Evolutionary conservation across 768 basidiomycete genomes (phyloP).

Genomic region (Auricularia sp.): DNA sequence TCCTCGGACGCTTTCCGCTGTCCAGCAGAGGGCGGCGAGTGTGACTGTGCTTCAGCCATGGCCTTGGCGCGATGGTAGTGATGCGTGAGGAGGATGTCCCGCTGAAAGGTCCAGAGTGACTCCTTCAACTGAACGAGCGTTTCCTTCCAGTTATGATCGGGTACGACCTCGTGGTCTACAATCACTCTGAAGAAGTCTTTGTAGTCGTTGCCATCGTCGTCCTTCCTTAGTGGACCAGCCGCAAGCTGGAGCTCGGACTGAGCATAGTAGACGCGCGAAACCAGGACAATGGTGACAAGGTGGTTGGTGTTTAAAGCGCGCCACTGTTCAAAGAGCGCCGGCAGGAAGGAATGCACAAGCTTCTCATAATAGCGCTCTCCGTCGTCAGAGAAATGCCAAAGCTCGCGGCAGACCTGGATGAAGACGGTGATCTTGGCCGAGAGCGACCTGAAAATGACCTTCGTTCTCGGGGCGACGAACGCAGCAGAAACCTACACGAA

Average conservation of each 20-base stretch:
- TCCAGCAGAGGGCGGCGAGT: conserved; percentile 28
- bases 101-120: conserved; percentile 83
- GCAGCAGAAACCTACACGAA: conserved; percentile 65
- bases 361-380: conserved; percentile 95
- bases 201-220: conserved; percentile 63
- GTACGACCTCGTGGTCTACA: conserved; percentile 79
- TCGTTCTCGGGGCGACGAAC: conserved; percentile 72
- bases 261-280: conserved; percentile 88
- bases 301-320: conserved; percentile 79
- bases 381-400: conserved; percentile 95
- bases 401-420: conserved; percentile 91
- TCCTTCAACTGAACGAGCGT: conserved; percentile 81
- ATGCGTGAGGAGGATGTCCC: conserved; percentile 82
- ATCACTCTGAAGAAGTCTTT: conserved; percentile 97
- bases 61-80: conserved; percentile 63
- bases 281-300: conserved; percentile 86
- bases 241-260: conserved; percentile 70
- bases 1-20: conserved; percentile 18
- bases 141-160: conserved; percentile 63
- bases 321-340: conserved; percentile 81
- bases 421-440: conserved; percentile 90
- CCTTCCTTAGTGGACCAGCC: conserved; percentile 66
- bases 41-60: conserved; percentile 1
- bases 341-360: conserved; percentile 94
- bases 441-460: conserved; percentile 79